Percentiles rank a stretch among this genome's conserved stretches.
phyloP scores from a whole-genome alignment of 495 filamentous ascomycete genomes.

The Hypoxylon fragiforme region DNA sequence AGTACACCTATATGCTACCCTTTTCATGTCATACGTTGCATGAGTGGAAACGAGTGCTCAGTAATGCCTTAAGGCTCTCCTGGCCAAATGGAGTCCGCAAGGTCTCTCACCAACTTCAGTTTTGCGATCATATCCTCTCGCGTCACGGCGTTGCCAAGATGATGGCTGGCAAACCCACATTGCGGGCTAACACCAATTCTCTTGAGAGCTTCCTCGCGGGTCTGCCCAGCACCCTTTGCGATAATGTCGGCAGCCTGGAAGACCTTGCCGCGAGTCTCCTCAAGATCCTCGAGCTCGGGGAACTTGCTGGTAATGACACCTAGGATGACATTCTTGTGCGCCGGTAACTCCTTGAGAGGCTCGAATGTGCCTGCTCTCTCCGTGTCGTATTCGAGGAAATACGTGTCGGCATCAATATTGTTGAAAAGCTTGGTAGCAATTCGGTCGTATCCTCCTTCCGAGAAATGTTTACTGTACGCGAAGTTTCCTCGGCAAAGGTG shows the following conservation, averaged over 20 bases:
- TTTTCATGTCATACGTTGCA: too few species aligned
- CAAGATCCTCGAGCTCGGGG: constrained; percentile 64
- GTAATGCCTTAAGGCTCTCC: constrained; percentile 49
- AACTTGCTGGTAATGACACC: constrained; percentile 72
- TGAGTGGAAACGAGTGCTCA: too few species aligned
- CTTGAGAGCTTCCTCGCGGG: constrained; percentile 59
- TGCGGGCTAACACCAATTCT: constrained; percentile 68
- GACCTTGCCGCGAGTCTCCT: constrained; percentile 65
- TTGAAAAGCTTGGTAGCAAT: constrained; percentile 73
- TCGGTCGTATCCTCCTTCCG: constrained; percentile 70
- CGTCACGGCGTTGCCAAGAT: constrained; percentile 62
- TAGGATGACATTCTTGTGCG: constrained; percentile 69
- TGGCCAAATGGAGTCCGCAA: constrained; percentile 67
- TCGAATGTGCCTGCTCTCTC: constrained; percentile 68
- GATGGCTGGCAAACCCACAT: constrained; percentile 70
- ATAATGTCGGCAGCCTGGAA: constrained; percentile 64
- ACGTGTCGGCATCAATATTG: constrained; percentile 65
- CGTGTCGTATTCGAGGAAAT: constrained; percentile 76
- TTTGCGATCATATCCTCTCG: constrained; percentile 66
- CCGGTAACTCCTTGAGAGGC: constrained; percentile 65
- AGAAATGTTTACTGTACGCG: constrained; percentile 68
- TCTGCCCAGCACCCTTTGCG: constrained; percentile 60
- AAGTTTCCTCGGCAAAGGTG: constrained; percentile 75
- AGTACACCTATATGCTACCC: too few species aligned
- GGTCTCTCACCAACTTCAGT: constrained; percentile 61